Evolutionary conservation across 768 basidiomycete genomes (phyloP).

Genomic region (Candolleomyces eurysporus): DNA sequence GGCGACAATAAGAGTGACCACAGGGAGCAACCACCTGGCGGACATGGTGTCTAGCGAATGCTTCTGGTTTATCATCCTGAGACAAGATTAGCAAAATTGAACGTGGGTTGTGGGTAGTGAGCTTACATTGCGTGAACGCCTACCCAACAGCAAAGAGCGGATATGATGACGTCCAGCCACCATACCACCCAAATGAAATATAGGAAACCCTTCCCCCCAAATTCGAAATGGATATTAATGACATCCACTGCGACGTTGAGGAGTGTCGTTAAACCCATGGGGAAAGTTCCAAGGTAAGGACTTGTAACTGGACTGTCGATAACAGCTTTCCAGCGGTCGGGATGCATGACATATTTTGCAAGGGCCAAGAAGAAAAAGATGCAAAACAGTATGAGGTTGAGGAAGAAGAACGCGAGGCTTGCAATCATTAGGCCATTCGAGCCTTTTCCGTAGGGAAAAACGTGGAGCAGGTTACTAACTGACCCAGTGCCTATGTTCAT

Average conservation of each 20-base stretch:
- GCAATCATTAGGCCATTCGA: constrained; percentile 37
- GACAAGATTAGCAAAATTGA: background rate
- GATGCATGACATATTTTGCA: constrained; percentile 53
- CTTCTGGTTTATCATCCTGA: constrained; percentile 53
- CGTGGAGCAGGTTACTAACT: constrained; percentile 53
- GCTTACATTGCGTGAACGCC: constrained; percentile 67
- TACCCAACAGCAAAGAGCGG: constrained; percentile 58
- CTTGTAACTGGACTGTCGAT: constrained; percentile 45
- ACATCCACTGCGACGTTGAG: constrained; percentile 49
- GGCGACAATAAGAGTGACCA: constrained; percentile 71
- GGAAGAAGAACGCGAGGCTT: constrained; percentile 50
- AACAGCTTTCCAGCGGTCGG: constrained; percentile 40
- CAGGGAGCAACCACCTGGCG: constrained; percentile 70
- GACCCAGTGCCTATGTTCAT: constrained; percentile 40
- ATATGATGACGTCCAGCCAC: constrained; percentile 64
- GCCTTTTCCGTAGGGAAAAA: constrained; percentile 52
- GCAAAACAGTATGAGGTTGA: constrained; percentile 56
- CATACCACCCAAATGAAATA: constrained; percentile 62
- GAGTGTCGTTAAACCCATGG: constrained; percentile 63
- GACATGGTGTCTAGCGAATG: constrained; percentile 59
- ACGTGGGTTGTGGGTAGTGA: background rate
- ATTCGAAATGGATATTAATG: constrained; percentile 39
- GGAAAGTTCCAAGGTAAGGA: constrained; percentile 44
- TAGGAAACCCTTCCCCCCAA: constrained; percentile 53
- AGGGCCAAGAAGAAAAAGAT: constrained; percentile 43